These are phyloP conservation scores for Pistacia atlantica DNA, from an alignment of 345 rosid genomes.

Conservation along the genomic window DNA sequence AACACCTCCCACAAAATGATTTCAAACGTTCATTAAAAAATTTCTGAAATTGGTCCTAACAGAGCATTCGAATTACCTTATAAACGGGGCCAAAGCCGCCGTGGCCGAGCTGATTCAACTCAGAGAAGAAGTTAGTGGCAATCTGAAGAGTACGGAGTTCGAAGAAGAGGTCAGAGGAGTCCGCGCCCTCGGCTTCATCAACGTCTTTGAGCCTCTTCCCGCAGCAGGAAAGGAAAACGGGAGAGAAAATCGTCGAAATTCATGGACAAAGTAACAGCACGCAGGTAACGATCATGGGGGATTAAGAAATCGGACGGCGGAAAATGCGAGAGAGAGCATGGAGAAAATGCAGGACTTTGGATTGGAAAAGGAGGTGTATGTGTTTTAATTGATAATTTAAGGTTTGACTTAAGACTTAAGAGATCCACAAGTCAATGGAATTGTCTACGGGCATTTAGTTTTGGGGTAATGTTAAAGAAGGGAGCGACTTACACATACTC, in stretches of 20 bases:
- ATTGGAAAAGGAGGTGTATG: neutral
- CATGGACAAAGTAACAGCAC: neutral
- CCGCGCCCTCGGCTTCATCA: slow-evolving; percentile 24
- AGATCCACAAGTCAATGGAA: too few relatives aligned
- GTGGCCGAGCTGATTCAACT: slow-evolving; percentile 72
- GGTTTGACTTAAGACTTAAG: too few relatives aligned
- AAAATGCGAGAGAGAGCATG: neutral
- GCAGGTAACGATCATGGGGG: neutral
- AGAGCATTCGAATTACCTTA: slow-evolving; percentile 43
- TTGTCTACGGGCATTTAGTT: too few relatives aligned
- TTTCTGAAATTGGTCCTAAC: neutral
- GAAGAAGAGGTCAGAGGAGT: slow-evolving; percentile 56
- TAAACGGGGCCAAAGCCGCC: slow-evolving; percentile 95
- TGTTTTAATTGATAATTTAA: too few relatives aligned
- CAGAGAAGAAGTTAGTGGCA: slow-evolving; percentile 82
- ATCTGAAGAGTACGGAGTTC: slow-evolving; percentile 58
- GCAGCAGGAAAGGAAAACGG: slow-evolving; percentile 30
- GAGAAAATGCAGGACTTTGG: too few relatives aligned
- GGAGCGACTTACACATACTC: too few relatives aligned
- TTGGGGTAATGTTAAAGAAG: too few relatives aligned
- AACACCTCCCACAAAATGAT: too few relatives aligned
- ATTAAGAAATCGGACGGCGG: neutral
- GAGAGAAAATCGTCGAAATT: slow-evolving; percentile 35
- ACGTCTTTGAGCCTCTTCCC: slow-evolving; percentile 18
- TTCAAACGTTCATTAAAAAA: too few relatives aligned